Conservation (phyloP, 805 yeast genomes). For the Zygosaccharomyces gambellarensis region DNA sequence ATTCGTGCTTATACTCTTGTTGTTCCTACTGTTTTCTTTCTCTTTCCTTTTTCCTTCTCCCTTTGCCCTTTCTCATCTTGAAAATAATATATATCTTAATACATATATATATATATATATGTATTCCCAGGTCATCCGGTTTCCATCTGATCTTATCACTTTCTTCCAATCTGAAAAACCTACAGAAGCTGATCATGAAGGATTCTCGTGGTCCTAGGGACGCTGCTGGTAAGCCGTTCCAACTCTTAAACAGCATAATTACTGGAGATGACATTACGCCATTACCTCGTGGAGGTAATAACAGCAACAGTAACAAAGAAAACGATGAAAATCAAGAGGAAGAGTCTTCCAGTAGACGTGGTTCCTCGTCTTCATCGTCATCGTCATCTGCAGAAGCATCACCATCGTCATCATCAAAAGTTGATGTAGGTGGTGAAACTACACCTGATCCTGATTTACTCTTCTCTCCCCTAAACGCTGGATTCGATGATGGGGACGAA, state of each 20-base stretch:
- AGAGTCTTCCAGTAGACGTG: neutral
- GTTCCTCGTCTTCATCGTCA: neutral
- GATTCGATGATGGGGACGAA: slow-evolving; percentile 16
- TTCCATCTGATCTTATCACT: neutral
- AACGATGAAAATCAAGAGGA: neutral
- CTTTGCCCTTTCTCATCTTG: slow-evolving; percentile 1
- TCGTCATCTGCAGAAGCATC: neutral
- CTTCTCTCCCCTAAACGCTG: slow-evolving; percentile 25
- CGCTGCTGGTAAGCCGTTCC: slow-evolving; percentile 16
- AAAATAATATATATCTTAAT: neutral
- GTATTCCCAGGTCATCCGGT: neutral
- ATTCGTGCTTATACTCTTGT: neutral
- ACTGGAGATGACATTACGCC: slow-evolving; percentile 29
- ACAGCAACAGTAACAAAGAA: neutral
- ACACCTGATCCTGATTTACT: slow-evolving; percentile 23
- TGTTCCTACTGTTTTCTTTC: neutral
- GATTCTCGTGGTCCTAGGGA: slow-evolving; percentile 5
- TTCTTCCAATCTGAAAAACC: neutral
- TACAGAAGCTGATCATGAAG: neutral
- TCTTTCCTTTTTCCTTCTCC: neutral
- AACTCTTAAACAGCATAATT: slow-evolving; percentile 23
- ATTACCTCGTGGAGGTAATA: slow-evolving; percentile 9
- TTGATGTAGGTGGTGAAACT: slow-evolving; percentile 8
- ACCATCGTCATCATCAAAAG: slow-evolving; percentile 2
- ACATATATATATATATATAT: neutral